Percentiles rank a stretch among this genome's conserved stretches.
Evolutionary conservation across 176 grass and related monocot species (phyloP).

Genomic region (Microstegium vimineum): DNA sequence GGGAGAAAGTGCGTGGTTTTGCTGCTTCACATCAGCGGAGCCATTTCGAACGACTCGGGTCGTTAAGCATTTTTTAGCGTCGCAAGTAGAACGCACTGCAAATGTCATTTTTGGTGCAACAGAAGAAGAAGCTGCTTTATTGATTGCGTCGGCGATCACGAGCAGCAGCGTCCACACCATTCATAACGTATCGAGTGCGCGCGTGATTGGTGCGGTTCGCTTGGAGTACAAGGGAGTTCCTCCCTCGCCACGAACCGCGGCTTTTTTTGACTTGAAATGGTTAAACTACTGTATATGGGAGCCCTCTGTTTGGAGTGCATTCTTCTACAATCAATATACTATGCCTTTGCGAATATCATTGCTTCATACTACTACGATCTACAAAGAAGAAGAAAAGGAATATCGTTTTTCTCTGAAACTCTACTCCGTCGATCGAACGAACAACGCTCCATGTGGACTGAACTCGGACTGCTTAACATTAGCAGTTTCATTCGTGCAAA

Average conservation of each 20-base stretch:
- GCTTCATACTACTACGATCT: background rate
- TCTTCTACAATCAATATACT: too few species aligned
- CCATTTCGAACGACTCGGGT: background rate
- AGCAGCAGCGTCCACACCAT: conserved; percentile 15
- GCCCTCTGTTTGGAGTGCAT: background rate
- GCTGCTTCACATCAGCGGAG: background rate
- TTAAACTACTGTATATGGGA: background rate
- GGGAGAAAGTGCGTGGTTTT: background rate
- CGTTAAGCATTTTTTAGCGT: too few species aligned
- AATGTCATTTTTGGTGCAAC: background rate
- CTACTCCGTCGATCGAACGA: background rate
- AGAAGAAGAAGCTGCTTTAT: background rate
- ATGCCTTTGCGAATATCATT: background rate
- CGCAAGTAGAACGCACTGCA: too few species aligned
- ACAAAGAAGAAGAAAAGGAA: background rate
- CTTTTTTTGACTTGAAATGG: conserved; percentile 57
- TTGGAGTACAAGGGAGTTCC: conserved; percentile 53
- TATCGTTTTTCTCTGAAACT: background rate
- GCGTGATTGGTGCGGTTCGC: conserved; percentile 37
- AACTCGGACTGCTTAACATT: background rate
- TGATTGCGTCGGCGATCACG: conserved; percentile 31
- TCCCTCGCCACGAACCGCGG: conserved; percentile 26
- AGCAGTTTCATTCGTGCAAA: background rate
- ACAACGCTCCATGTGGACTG: background rate
- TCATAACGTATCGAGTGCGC: conserved; percentile 13